Percentiles rank a stretch among this genome's conserved stretches.
Conservation (phyloP, 148 eudicot genomes). For the Arbutus unedo region DNA sequence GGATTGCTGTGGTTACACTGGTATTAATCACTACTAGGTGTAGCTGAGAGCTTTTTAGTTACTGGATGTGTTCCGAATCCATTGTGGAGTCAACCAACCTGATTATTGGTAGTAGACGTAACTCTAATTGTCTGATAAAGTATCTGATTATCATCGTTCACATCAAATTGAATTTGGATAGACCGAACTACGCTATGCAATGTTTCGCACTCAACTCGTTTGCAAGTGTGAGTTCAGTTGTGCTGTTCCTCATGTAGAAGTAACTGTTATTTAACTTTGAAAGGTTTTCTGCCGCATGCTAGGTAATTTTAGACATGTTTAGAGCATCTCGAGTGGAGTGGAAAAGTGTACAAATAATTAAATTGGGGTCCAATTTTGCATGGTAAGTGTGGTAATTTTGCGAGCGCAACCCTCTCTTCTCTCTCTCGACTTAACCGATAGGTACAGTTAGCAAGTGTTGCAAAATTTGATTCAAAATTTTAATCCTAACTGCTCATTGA, state of each 20-base stretch:
- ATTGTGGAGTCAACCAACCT: background rate
- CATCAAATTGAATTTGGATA: background rate
- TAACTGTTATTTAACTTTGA: background rate
- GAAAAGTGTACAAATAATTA: too few species aligned
- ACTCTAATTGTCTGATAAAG: constrained; percentile 1
- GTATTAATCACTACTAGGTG: background rate
- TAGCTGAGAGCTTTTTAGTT: background rate
- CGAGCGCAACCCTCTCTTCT: background rate
- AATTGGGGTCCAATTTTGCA: too few species aligned
- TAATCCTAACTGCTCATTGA: background rate
- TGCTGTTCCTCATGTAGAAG: background rate
- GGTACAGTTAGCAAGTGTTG: background rate
- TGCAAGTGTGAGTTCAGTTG: background rate
- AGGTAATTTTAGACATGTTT: too few species aligned
- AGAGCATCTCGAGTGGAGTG: too few species aligned
- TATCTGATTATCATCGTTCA: background rate
- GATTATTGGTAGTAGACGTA: background rate
- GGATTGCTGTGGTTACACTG: background rate
- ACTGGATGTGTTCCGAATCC: background rate
- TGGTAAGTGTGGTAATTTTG: too few species aligned
- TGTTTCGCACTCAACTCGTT: background rate
- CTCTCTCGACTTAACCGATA: background rate
- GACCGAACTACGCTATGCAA: background rate
- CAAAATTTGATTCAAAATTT: background rate
- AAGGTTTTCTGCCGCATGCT: too few species aligned